Base-by-base conservation (phyloP, 31 red algal genomes). In the Porphyra umbilicalis region DNA sequence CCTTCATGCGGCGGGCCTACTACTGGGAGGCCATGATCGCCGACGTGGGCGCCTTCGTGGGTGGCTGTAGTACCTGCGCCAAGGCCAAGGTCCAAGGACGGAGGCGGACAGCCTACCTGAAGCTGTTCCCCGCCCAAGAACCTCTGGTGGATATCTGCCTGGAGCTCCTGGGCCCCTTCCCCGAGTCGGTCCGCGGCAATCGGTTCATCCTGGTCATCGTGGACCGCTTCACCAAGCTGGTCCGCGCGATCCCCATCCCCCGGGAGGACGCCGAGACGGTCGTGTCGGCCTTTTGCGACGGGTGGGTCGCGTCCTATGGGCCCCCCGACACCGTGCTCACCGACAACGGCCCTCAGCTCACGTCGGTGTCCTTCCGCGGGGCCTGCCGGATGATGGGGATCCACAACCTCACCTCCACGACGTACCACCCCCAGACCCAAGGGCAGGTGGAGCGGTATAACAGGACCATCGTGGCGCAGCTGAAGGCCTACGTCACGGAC, bases 361-460 rank as follows among this genome's bases (percentile, higher is more conserved):
- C 68, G 2, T 75, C 32, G 4, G 78, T 78, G 10, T 75, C 42
- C 83, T 85, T 85, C 36, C 75, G 35, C 0, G 75, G 75, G 10
- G 83, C 77, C 0, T 85, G 75, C 32, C 29, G 35, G 0, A 36
- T 85, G 0, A 30, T 85, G 0, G 75, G 35, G 0, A 85, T 85
- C 74, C 34, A 85, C 10, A 75, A 85, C 13, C 31, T 83, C 3
- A 79, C 75, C 30, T 78, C 87, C 0, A 89, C 44, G 6, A 78
- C 35, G 31, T 79, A 84, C 35, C 88, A 90, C 39, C 88, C 88
- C 36, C 88, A 85, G 77, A 42, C 68, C 32, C 81, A 90, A 35
- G 82, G 75, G 6, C 81, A 79, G 35, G 82, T 84, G 13, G 88
- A 90, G n/a, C 82, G 78, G 20, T 80, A 77, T 14, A 90, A 90